Evolutionary conservation across 1,139 yeast species (phyloP).

Genomic region (Debaryomyces psychrophilus): DNA sequence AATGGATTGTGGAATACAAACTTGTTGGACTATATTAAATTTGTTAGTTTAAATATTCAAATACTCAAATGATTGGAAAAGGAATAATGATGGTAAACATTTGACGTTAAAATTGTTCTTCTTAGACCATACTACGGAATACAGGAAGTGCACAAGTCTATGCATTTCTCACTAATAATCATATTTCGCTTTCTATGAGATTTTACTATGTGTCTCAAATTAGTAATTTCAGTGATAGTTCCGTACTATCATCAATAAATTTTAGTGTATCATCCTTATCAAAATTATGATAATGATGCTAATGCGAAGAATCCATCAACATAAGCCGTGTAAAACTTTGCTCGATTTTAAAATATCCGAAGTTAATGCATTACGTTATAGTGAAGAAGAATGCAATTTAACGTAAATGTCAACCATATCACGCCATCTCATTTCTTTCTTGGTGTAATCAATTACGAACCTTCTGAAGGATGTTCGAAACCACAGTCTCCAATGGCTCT

Average conservation of each 20-base stretch:
- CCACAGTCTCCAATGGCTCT: constrained; percentile 99
- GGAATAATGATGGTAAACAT: constrained; percentile 9
- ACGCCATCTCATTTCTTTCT: constrained; percentile 6
- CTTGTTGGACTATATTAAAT: constrained; percentile 78
- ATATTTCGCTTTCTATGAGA: neutral
- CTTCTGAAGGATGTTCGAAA: constrained; percentile 99
- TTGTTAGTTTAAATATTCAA: constrained; percentile 14
- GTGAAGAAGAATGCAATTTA: constrained; percentile 7
- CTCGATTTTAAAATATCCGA: neutral
- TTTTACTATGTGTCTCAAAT: neutral
- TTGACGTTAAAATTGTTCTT: constrained; percentile 7
- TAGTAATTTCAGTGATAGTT: neutral
- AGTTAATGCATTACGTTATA: neutral
- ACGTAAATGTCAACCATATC: constrained; percentile 4
- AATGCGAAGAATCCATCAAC: neutral
- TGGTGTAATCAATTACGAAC: constrained; percentile 53
- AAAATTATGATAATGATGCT: neutral
- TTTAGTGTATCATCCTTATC: neutral
- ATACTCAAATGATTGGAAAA: neutral
- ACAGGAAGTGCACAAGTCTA: neutral
- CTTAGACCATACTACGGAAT: neutral
- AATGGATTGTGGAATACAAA: constrained; percentile 96
- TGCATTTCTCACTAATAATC: neutral
- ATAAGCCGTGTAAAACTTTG: neutral
- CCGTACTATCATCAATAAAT: neutral